Percentiles rank a stretch among this genome's conserved stretches.
phyloP scores from a whole-genome alignment of 1,284 basidiomycete genomes.

The Tremellales sp. region DNA sequence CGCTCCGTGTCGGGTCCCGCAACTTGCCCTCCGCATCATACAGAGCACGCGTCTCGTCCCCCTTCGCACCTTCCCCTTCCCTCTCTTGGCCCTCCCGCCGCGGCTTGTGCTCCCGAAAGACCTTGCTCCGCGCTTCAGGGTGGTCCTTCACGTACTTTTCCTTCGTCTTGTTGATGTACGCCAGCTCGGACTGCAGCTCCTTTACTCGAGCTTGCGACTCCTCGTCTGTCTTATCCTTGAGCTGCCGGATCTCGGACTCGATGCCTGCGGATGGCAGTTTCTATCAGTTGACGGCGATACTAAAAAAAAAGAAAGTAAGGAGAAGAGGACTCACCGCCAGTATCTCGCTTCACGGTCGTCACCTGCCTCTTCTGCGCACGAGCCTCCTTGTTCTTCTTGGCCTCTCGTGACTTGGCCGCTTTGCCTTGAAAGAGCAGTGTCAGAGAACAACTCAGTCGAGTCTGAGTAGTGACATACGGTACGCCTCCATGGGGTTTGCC shows the following conservation, averaged over 20 bases:
- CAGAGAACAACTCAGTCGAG: too few relatives aligned
- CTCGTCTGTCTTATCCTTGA: constrained; percentile 34
- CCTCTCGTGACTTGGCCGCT: constrained; percentile 80
- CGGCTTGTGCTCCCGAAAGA: constrained; percentile 52
- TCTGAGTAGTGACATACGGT: constrained; percentile 54
- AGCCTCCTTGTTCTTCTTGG: constrained; percentile 88
- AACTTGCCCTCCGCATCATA: constrained; percentile 79
- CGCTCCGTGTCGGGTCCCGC: constrained; percentile 77
- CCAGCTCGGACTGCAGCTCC: constrained; percentile 70
- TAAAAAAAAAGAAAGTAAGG: too few relatives aligned
- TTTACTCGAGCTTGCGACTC: constrained; percentile 37
- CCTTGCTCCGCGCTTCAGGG: constrained; percentile 76
- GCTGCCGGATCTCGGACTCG: constrained; percentile 40
- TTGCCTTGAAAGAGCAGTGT: too few relatives aligned
- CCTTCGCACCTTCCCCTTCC: constrained; percentile 41
- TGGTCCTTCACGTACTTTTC: constrained; percentile 85
- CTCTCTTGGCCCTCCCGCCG: constrained; percentile 49
- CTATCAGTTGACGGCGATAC: neutral
- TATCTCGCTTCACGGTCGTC: constrained; percentile 83
- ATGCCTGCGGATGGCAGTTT: constrained; percentile 28
- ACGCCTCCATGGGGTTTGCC: constrained; percentile 79
- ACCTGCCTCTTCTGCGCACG: constrained; percentile 61
- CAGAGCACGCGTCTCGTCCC: constrained; percentile 55
- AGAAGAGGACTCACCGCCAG: constrained; percentile 66
- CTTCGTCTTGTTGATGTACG: constrained; percentile 75